These are phyloP conservation scores for Crithidia sp. DNA, from an alignment of 208 protist species.

Conservation along the genomic window DNA sequence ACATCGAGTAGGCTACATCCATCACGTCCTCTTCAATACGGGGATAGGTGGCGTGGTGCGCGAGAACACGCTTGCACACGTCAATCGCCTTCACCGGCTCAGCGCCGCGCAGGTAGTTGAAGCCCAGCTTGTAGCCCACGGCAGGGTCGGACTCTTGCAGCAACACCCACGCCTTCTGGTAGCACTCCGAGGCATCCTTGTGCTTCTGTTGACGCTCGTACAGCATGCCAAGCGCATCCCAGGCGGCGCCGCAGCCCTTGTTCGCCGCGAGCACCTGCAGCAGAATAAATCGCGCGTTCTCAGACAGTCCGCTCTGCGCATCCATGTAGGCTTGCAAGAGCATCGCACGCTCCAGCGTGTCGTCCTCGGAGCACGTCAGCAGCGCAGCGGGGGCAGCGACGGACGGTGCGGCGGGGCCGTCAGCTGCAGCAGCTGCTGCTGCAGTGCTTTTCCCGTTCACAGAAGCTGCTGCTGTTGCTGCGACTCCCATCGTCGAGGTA, in stretches of 20 bases:
- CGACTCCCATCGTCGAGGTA: no score
- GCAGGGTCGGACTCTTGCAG: slow-evolving; percentile 81
- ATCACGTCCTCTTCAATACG: slow-evolving; percentile 94
- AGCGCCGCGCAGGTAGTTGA: slow-evolving; percentile 96
- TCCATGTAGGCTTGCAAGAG: slow-evolving; percentile 91
- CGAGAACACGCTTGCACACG: slow-evolving; percentile 92
- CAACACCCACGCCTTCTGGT: slow-evolving; percentile 94
- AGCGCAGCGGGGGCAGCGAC: slow-evolving; percentile 10
- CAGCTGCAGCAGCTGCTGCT: not conserved
- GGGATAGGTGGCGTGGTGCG: slow-evolving; percentile 88
- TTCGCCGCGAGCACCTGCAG: slow-evolving; percentile 70
- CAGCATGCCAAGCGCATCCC: slow-evolving; percentile 89
- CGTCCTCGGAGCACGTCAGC: slow-evolving; percentile 35
- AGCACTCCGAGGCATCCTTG: slow-evolving; percentile 92
- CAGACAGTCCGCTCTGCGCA: slow-evolving; percentile 71
- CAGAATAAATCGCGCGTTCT: slow-evolving; percentile 71
- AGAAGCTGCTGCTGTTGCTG: no score
- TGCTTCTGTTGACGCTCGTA: slow-evolving; percentile 90
- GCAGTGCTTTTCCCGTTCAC: not conserved
- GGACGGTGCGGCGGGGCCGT: not conserved
- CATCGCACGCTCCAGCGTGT: slow-evolving; percentile 78
- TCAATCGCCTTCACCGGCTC: slow-evolving; percentile 94
- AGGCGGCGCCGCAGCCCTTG: slow-evolving; percentile 82
- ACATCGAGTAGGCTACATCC: slow-evolving; percentile 87
- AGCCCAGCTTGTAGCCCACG: slow-evolving; percentile 96